Percentiles rank a stretch among this genome's conserved stretches.
Evolutionary conservation across 2,329 filamentous ascomycete genomes (phyloP).

Genomic region (Aspergillus thermomutatus): DNA sequence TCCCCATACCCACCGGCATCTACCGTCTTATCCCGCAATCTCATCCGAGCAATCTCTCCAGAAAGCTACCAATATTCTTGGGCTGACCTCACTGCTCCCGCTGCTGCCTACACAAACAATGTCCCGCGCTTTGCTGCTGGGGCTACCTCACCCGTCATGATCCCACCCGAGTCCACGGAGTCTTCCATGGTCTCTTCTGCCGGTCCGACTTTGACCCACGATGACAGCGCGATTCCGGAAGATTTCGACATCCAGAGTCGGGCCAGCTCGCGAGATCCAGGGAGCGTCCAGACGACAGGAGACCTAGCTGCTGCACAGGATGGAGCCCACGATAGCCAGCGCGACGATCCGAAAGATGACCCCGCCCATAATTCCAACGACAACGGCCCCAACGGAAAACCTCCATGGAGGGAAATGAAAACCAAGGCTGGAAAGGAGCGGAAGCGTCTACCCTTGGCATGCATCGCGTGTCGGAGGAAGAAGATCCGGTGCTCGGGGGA

Average conservation of each 20-base stretch:
- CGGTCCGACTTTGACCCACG: conserved; percentile 22
- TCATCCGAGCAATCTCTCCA: conserved; percentile 7
- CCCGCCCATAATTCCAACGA: conserved; percentile 34
- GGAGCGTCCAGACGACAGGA: conserved; percentile 22
- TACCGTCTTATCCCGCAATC: conserved; percentile 12
- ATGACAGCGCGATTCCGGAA: conserved; percentile 26
- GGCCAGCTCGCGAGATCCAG: conserved; percentile 35
- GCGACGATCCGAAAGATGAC: conserved; percentile 20
- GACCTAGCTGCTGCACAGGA: conserved; percentile 21
- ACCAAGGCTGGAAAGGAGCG: conserved; percentile 94
- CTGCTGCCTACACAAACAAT: conserved; percentile 27
- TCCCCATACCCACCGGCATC: conserved; percentile 26
- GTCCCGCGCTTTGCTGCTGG: conserved; percentile 29
- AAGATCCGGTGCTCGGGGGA: conserved; percentile 98
- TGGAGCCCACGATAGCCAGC: conserved; percentile 15
- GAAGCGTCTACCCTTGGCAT: conserved; percentile 87
- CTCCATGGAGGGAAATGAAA: conserved; percentile 78
- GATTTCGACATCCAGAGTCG: conserved; percentile 35
- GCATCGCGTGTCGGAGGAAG: conserved; percentile 92
- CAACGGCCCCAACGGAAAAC: conserved; percentile 49
- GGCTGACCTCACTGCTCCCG: conserved; percentile 2
- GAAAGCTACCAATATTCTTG: conserved; percentile 2
- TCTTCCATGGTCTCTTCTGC: conserved; percentile 27
- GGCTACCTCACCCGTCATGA: conserved; percentile 39
- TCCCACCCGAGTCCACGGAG: conserved; percentile 32